phyloP scores from a whole-genome alignment of 2,329 filamentous ascomycete species.

The Curvularia lunata region DNA sequence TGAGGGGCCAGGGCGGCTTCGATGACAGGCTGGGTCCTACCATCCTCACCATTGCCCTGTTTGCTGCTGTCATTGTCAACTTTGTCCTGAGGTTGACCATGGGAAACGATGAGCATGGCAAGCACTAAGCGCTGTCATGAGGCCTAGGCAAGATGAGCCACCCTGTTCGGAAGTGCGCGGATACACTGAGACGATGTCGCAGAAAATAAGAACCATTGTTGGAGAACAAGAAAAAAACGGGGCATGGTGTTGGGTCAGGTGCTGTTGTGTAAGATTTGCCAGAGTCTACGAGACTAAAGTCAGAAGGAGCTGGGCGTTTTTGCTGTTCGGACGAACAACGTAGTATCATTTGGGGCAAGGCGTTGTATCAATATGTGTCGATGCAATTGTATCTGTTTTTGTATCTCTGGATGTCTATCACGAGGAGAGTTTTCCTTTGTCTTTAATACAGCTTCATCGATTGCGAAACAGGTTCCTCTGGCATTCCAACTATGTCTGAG shows the following conservation, averaged over 20 bases:
- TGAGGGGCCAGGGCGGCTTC: conserved; percentile 91
- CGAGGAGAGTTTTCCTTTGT: not conserved
- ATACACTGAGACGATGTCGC: not conserved
- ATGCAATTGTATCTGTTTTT: not conserved
- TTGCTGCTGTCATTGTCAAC: conserved; percentile 93
- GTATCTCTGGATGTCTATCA: not conserved
- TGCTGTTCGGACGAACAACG: not conserved
- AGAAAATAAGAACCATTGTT: not conserved
- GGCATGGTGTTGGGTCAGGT: not conserved
- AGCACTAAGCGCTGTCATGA: conserved; percentile 6
- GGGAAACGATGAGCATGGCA: conserved; percentile 23
- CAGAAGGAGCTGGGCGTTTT: conserved; percentile 5
- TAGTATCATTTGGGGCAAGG: not conserved
- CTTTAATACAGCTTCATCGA: not conserved
- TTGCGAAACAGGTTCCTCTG: not conserved
- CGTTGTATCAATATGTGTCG: conserved; percentile 5
- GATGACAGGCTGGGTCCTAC: conserved; percentile 96
- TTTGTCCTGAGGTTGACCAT: conserved; percentile 70
- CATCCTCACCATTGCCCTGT: conserved; percentile 81
- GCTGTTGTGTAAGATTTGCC: not conserved
- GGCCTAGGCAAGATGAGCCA: not conserved
- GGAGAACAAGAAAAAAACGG: not conserved
- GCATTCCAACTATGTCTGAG: not conserved
- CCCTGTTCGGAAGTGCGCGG: not conserved
- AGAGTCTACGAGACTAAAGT: not conserved